Percentiles rank a stretch among this genome's conserved stretches.
These are phyloP conservation scores for Cicer pinnatifidum DNA, from an alignment of 306 rosid species.

Conservation along the genomic window DNA sequence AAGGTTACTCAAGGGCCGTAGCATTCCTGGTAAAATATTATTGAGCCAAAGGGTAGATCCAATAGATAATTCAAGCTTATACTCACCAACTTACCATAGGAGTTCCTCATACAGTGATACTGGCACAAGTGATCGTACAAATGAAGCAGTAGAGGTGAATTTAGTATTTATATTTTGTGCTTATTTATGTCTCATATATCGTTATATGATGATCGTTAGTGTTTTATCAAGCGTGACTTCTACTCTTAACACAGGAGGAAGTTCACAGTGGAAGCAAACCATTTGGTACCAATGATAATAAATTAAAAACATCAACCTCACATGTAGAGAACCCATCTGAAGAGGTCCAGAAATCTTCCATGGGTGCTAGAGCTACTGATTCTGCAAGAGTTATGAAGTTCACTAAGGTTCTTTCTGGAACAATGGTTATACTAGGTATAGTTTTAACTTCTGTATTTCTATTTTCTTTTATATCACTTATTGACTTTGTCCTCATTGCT, in stretches of 20 bases:
- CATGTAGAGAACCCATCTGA: constrained; percentile 51
- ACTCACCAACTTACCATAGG: constrained; percentile 59
- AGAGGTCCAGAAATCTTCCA: constrained; percentile 59
- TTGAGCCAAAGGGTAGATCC: constrained; percentile 70
- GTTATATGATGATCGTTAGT: constrained; percentile 9
- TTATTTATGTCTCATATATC: background rate
- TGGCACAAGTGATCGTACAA: constrained; percentile 62
- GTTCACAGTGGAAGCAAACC: constrained; percentile 52
- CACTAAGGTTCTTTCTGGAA: constrained; percentile 81
- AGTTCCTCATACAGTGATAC: constrained; percentile 65
- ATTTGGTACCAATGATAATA: constrained; percentile 51
- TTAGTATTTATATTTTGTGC: constrained; percentile 19
- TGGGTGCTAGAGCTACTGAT: constrained; percentile 91
- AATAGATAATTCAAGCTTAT: constrained; percentile 47
- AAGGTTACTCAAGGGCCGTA: constrained; percentile 94
- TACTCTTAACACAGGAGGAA: constrained; percentile 67
- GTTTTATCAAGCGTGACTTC: constrained; percentile 44
- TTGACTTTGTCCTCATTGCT: constrained; percentile 18
- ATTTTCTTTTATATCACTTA: constrained; percentile 29
- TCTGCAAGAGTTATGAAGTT: constrained; percentile 86
- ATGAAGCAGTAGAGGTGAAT: constrained; percentile 63
- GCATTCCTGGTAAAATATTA: constrained; percentile 87
- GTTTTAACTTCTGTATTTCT: constrained; percentile 14
- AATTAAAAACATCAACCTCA: constrained; percentile 55
- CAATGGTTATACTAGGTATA: constrained; percentile 74